These are phyloP conservation scores for Lepiota brunneoincarnata DNA, from an alignment of 768 basidiomycete genomes.

Conservation along the genomic window DNA sequence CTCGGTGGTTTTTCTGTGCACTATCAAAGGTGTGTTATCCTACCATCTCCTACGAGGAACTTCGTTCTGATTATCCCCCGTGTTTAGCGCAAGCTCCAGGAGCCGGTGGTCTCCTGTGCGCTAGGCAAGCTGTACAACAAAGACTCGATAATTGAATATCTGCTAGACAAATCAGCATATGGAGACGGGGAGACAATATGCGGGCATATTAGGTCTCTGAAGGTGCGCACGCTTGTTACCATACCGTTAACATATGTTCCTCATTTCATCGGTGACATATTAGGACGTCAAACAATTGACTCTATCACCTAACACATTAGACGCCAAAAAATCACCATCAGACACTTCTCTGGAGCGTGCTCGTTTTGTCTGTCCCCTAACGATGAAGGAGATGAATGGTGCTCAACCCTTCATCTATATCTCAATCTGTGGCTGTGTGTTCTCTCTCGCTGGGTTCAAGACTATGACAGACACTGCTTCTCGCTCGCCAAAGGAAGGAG, in stretches of 20 bases:
- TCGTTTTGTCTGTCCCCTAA: constrained; percentile 88
- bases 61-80: neutral
- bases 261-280: neutral
- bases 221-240: constrained; percentile 49
- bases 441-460: constrained; percentile 81
- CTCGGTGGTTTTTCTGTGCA: constrained; percentile 91
- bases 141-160: constrained; percentile 87
- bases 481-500: constrained; percentile 24
- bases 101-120: constrained; percentile 88
- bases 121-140: constrained; percentile 97
- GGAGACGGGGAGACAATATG: constrained; percentile 93
- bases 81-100: constrained; percentile 71
- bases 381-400: constrained; percentile 94
- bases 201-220: constrained; percentile 85
- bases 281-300: constrained; percentile 86
- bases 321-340: constrained; percentile 27
- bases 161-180: constrained; percentile 78
- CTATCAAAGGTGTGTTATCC: constrained; percentile 75
- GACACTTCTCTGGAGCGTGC: constrained; percentile 42
- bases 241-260: neutral
- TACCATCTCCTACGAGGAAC: neutral
- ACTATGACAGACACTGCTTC: constrained; percentile 46
- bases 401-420: constrained; percentile 85
- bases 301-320: constrained; percentile 71
- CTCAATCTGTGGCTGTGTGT: constrained; percentile 84